These are phyloP conservation scores for Batrachochytrium dendrobatidis DNA, from an alignment of 371 early-diverging fungal species.

Conservation along the genomic window DNA sequence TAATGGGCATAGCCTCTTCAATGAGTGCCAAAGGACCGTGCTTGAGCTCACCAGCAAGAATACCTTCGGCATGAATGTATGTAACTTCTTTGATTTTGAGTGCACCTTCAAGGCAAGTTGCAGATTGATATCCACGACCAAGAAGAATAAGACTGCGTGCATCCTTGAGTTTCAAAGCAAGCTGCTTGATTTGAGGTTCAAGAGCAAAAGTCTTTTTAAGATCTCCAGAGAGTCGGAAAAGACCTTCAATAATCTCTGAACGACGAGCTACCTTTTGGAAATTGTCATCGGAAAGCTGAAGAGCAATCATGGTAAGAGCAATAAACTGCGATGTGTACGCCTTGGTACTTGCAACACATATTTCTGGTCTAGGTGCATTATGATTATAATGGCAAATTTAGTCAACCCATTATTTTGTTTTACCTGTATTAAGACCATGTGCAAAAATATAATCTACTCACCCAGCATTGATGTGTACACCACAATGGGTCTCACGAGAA, in stretches of 20 bases:
- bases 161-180: slow-evolving; percentile 55
- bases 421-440: background rate
- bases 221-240: slow-evolving; percentile 77
- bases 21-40: slow-evolving; percentile 99
- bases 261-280: slow-evolving; percentile 79
- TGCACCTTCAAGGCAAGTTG: slow-evolving; percentile 97
- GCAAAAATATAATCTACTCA: background rate
- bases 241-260: slow-evolving; percentile 91
- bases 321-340: slow-evolving; percentile 99
- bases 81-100: slow-evolving; percentile 95
- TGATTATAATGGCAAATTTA: background rate
- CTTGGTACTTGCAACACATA: slow-evolving; percentile 18
- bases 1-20: slow-evolving; percentile 93
- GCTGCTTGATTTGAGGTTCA: slow-evolving; percentile 73
- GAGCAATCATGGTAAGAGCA: slow-evolving; percentile 96
- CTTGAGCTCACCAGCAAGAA: slow-evolving; percentile 98
- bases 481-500: slow-evolving; percentile 98
- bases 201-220: slow-evolving; percentile 88
- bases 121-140: slow-evolving; percentile 98
- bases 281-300: slow-evolving; percentile 93
- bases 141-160: slow-evolving; percentile 87
- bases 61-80: slow-evolving; percentile 97
- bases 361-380: background rate
- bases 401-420: slow-evolving; percentile 3
- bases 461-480: slow-evolving; percentile 99